Conservation (phyloP, 1,284 basidiomycete species). For the Sporisorium sorghi region DNA sequence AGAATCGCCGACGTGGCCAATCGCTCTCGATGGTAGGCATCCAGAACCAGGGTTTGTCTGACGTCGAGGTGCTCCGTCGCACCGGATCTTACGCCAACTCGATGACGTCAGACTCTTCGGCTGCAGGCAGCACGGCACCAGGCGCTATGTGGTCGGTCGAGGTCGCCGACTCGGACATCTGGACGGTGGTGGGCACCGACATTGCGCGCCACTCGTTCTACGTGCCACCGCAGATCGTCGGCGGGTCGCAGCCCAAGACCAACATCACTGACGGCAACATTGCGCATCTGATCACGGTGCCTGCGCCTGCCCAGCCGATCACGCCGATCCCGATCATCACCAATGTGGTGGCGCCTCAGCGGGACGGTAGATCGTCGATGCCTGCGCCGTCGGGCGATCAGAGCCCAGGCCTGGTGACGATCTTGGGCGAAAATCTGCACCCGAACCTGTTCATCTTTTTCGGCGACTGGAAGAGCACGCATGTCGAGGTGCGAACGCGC, state of each 20-base stretch:
- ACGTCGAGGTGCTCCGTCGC: slow-evolving; percentile 42
- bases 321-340: slow-evolving; percentile 72
- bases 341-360: slow-evolving; percentile 80
- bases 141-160: slow-evolving; percentile 58
- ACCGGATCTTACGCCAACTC: slow-evolving; percentile 49
- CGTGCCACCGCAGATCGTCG: slow-evolving; percentile 63
- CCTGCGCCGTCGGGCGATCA: slow-evolving; percentile 63
- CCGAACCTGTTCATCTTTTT: slow-evolving; percentile 88
- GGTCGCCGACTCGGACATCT: slow-evolving; percentile 77
- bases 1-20: slow-evolving; percentile 57
- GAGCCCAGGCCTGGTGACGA: slow-evolving; percentile 78
- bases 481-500: slow-evolving; percentile 86
- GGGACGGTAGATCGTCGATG: slow-evolving; percentile 72
- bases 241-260: slow-evolving; percentile 41
- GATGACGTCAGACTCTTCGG: slow-evolving; percentile 53
- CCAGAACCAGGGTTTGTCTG: slow-evolving; percentile 50
- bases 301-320: slow-evolving; percentile 70
- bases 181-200: slow-evolving; percentile 88
- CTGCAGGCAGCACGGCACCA: slow-evolving; percentile 40
- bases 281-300: slow-evolving; percentile 57
- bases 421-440: slow-evolving; percentile 89
- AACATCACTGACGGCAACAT: slow-evolving; percentile 40
- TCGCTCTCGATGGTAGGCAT: slow-evolving; percentile 58
- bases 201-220: slow-evolving; percentile 70
- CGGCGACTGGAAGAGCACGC: slow-evolving; percentile 84